Evolutionary conservation across 768 basidiomycete genomes (phyloP), one percentile per base, ranked within the genome.

Genomic region (Pleurotus giganteus): DNA sequence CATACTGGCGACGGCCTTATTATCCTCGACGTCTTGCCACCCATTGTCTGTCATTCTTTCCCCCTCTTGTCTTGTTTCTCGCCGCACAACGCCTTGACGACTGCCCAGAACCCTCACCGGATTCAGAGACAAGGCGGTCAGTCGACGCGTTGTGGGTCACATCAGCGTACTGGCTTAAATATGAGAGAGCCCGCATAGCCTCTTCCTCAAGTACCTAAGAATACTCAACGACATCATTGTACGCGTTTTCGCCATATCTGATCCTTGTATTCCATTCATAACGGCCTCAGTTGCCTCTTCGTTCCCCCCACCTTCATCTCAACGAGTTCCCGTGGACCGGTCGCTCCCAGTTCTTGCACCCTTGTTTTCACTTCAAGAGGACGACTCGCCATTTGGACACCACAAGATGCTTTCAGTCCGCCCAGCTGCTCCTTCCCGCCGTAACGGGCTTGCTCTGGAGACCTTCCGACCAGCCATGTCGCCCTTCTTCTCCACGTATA

Each of bases 151-250:
- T 15, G 34, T 13, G 8, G 19, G n/a, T 45, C 32, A 34, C 43
- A 17, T 24, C 43, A 1, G 21, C 43, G n/a, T 24, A 17, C 23
- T 21, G 31, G 27, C 49, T 47, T 29, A 27, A 47, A 47, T 34
- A 50, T 50, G 49, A 32, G 13, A 15, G 24, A 32, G 15, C 11
- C 12, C 27, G 26, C 47, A 28, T 47, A 28, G 47, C 47, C 47
- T 29, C 32, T 29, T 15, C n/a, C 28, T 31, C 29, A 24, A n/a
- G 28, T 47, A 47, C 26, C 27, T 31, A 29, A 36, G 43, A 45
- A 19, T 8, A 45, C 19, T 41, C 39, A 31, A 45, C 13, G 17
- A 13, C 49, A 50, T 50, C 49, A 50, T 50, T 50, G 47, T 50
- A 50, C 49, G 49, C 49, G 17, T 36, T 37, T 50, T 23, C 13